Conservation (phyloP, 2,329 filamentous ascomycete species). For the Chrysoporthe cubensis region DNA sequence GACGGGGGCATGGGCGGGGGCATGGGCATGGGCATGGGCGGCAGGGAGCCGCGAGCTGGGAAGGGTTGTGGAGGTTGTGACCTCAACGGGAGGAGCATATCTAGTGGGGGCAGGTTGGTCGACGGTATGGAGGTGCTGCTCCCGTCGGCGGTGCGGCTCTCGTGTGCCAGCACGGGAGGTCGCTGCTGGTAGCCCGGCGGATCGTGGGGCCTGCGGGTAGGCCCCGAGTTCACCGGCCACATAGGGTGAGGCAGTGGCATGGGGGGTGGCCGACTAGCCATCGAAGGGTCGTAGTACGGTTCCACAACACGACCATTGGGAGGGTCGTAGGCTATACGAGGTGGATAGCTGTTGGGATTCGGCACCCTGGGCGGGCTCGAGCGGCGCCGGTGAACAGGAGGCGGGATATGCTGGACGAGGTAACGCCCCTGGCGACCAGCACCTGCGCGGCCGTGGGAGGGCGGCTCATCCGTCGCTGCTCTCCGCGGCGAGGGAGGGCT, state of each 20-base stretch:
- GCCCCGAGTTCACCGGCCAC: neutral
- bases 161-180: neutral
- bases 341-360: neutral
- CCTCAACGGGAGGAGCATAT: neutral
- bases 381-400: slow-evolving; percentile 9
- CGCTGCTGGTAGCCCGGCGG: neutral
- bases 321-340: neutral
- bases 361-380: neutral
- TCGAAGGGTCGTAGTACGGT: neutral
- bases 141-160: neutral
- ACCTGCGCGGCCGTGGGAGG: neutral
- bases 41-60: neutral
- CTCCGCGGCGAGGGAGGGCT: neutral
- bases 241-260: neutral
- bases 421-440: neutral
- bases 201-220: neutral
- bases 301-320: neutral
- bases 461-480: neutral
- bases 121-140: no score
- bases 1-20: neutral
- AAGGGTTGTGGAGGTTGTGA: neutral
- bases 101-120: neutral
- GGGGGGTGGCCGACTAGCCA: neutral
- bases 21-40: neutral
- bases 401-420: neutral